Conservation (phyloP, 2,329 filamentous ascomycete genomes). For the Trichoderma citrinoviride region DNA sequence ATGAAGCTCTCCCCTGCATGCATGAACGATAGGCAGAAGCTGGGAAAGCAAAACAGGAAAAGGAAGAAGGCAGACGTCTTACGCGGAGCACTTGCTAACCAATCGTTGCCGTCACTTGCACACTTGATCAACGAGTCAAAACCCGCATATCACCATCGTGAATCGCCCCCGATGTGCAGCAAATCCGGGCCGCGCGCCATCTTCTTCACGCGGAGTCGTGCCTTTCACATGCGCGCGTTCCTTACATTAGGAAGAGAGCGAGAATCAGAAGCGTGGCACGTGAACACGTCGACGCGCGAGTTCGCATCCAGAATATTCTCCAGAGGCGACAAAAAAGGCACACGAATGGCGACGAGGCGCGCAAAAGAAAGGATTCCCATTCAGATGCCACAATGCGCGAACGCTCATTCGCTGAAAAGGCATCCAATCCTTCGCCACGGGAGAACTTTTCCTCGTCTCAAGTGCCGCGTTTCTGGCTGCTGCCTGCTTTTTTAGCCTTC, state of each 20-base stretch:
- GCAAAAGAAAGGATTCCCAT: neutral
- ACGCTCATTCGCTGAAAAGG: slow-evolving; percentile 1
- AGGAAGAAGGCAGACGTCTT: too few relatives aligned
- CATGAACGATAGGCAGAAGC: too few relatives aligned
- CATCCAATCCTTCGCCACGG: neutral
- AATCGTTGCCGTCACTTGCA: too few relatives aligned
- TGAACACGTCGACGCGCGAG: slow-evolving; percentile 10
- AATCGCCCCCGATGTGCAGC: neutral
- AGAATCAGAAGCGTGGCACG: neutral
- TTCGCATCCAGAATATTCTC: neutral
- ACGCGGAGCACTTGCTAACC: too few relatives aligned
- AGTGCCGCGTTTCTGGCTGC: neutral
- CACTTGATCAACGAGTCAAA: too few relatives aligned
- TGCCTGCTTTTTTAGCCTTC: slow-evolving; percentile 6
- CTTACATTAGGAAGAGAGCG: neutral
- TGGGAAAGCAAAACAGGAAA: neutral
- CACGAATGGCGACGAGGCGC: neutral
- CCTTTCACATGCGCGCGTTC: neutral
- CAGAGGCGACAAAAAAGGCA: neutral
- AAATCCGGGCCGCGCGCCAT: neutral
- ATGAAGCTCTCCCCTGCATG: neutral
- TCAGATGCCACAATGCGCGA: neutral
- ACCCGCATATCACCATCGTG: neutral
- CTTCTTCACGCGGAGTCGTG: neutral
- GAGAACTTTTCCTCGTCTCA: neutral